These are phyloP conservation scores for Grosmannia serpens DNA, from an alignment of 2,329 filamentous ascomycete genomes.

Conservation along the genomic window DNA sequence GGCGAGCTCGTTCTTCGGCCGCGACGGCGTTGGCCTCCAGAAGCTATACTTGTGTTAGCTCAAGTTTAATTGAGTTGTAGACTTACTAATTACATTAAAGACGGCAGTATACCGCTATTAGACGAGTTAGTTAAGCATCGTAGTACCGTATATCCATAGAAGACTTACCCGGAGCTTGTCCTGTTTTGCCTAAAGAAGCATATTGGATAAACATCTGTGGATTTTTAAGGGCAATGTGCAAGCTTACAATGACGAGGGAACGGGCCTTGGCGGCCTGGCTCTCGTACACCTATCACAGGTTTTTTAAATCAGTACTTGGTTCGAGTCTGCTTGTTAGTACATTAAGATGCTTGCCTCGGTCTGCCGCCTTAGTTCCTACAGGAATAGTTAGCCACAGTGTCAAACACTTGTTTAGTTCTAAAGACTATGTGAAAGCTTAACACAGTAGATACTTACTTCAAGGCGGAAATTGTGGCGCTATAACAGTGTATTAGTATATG, in stretches of 20 bases:
- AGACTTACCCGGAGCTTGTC: background rate
- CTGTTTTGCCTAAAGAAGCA: background rate
- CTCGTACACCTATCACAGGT: background rate
- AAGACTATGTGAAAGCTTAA: background rate
- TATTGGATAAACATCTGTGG: background rate
- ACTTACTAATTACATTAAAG: background rate
- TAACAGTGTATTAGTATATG: background rate
- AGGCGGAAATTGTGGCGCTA: background rate
- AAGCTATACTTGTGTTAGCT: background rate
- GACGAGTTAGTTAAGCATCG: background rate
- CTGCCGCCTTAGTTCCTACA: background rate
- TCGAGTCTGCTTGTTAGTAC: background rate
- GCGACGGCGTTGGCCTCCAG: background rate
- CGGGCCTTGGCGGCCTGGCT: background rate
- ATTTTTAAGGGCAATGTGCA: background rate
- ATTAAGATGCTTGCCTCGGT: background rate
- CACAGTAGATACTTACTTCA: background rate
- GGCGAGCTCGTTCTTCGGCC: background rate
- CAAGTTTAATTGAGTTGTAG: background rate
- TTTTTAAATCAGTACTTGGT: background rate
- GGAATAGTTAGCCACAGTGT: background rate
- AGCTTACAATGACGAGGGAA: background rate
- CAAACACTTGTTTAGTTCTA: background rate
- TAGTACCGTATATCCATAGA: background rate
- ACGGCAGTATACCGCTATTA: background rate